phyloP scores from a whole-genome alignment of 768 basidiomycete species.

The Baorangia bicolor region DNA sequence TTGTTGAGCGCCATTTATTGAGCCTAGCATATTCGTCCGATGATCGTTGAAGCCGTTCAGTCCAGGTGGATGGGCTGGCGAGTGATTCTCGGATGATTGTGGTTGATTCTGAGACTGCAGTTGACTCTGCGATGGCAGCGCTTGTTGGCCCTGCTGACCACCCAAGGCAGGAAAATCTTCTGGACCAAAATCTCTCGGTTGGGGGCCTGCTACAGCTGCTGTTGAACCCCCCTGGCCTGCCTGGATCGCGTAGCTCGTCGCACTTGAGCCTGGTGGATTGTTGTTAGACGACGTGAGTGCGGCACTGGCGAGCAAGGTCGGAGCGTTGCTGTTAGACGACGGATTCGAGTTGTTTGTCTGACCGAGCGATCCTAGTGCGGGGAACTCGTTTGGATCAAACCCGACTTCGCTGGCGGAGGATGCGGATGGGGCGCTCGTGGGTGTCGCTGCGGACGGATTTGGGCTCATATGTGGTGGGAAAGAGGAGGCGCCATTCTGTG shows the following conservation, averaged over 20 bases:
- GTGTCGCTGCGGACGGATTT: slow-evolving; percentile 37
- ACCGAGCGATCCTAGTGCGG: slow-evolving; percentile 72
- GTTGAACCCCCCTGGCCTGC: slow-evolving; percentile 53
- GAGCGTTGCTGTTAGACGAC: slow-evolving; percentile 33
- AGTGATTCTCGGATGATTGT: slow-evolving; percentile 33
- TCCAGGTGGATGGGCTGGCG: slow-evolving; percentile 65
- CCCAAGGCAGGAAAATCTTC: slow-evolving; percentile 90
- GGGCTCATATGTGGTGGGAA: slow-evolving; percentile 60
- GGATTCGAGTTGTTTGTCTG: slow-evolving; percentile 43
- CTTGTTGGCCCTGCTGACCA: slow-evolving; percentile 47
- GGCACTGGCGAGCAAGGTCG: slow-evolving; percentile 20
- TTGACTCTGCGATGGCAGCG: slow-evolving; percentile 25
- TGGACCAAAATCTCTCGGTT: slow-evolving; percentile 56
- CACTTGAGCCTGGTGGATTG: slow-evolving; percentile 30
- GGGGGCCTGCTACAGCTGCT: slow-evolving; percentile 5
- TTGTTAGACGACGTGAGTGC: slow-evolving; percentile 27
- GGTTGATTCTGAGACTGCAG: slow-evolving; percentile 31
- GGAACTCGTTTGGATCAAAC: slow-evolving; percentile 84
- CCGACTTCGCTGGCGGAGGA: slow-evolving; percentile 74
- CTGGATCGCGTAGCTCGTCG: slow-evolving; percentile 81
- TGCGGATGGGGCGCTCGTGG: slow-evolving; percentile 53
- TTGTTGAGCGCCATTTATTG: slow-evolving; percentile 36
- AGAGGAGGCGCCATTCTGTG: slow-evolving; percentile 54
- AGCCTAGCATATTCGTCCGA: slow-evolving; percentile 57
- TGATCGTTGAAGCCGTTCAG: slow-evolving; percentile 63